These are phyloP conservation scores for Neophaeococcomyces mojaviensis DNA, from an alignment of 2,329 filamentous ascomycete genomes.

Conservation along the genomic window DNA sequence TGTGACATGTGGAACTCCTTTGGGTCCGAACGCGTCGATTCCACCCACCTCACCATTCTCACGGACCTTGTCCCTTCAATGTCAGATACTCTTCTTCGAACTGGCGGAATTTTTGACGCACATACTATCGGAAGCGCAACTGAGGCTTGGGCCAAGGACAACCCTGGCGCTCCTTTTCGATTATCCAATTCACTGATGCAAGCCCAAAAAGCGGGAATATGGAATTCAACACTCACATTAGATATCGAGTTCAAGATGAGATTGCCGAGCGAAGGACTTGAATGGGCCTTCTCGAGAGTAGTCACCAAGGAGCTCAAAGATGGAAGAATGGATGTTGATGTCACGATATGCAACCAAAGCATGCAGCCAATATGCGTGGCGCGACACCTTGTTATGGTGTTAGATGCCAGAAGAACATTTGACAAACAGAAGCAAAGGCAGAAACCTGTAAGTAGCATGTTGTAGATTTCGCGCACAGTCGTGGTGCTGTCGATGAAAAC, in stretches of 20 bases:
- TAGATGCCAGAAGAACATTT: neutral
- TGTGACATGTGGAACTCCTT: neutral
- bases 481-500: no score
- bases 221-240: neutral
- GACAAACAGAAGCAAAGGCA: neutral
- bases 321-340: neutral
- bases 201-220: neutral
- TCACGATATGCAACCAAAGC: neutral
- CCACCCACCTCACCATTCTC: neutral
- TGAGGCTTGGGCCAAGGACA: neutral
- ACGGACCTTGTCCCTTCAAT: neutral
- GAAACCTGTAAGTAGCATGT: no score
- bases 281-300: neutral
- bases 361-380: neutral
- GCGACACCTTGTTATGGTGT: neutral
- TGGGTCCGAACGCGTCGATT: neutral
- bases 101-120: neutral
- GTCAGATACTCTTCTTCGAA: neutral
- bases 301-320: neutral
- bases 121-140: neutral
- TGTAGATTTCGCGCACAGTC: no score
- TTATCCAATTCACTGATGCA: neutral
- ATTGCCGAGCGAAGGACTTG: neutral
- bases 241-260: neutral
- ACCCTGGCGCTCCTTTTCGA: neutral